These are phyloP conservation scores for Acrasis kona DNA, from an alignment of 78 protist species.

Conservation along the genomic window DNA sequence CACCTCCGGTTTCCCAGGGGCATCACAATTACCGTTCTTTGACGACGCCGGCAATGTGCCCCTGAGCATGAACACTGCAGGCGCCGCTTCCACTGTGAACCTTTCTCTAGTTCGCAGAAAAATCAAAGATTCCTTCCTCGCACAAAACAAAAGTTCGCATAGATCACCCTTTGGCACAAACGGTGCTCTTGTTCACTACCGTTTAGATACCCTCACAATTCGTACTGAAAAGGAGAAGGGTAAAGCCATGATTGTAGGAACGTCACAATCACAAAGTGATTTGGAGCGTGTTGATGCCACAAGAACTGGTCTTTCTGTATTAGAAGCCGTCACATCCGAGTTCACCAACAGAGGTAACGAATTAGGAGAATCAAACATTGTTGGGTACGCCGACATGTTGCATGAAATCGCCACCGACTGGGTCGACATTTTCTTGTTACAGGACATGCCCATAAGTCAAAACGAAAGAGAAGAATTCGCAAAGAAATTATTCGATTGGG, in stretches of 20 bases:
- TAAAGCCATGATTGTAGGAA: too few species aligned
- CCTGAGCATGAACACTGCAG: too few species aligned
- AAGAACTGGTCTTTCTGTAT: not conserved
- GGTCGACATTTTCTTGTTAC: not conserved
- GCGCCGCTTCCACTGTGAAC: not conserved
- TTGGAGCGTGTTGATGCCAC: not conserved
- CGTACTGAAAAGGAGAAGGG: not conserved
- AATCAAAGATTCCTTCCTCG: not conserved
- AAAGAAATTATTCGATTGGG: not conserved
- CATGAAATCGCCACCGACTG: not conserved
- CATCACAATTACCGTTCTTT: too few species aligned
- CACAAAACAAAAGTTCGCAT: not conserved
- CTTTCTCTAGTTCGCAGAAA: not conserved
- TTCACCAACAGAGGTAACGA: not conserved
- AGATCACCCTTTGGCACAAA: not conserved
- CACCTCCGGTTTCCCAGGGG: too few species aligned
- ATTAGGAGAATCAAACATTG: not conserved
- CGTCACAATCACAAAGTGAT: too few species aligned
- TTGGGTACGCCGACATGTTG: not conserved
- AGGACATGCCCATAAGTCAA: not conserved
- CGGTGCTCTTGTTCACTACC: not conserved
- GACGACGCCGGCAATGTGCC: too few species aligned
- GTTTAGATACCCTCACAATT: not conserved
- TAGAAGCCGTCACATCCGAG: not conserved
- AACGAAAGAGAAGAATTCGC: not conserved